phyloP scores from a whole-genome alignment of 345 rosid genomes.

The Gossypium longicalyx region DNA sequence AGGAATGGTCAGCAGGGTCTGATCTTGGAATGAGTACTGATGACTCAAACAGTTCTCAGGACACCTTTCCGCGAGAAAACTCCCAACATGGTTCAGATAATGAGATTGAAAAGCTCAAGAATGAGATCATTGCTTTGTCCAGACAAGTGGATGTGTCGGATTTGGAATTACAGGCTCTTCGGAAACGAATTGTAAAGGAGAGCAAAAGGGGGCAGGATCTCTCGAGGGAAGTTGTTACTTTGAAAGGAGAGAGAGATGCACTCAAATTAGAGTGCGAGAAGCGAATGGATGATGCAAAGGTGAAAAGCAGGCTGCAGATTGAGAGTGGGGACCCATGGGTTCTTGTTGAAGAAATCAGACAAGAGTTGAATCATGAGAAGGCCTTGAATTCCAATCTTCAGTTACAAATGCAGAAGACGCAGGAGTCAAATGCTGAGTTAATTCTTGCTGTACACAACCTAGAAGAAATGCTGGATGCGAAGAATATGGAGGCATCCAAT shows the following conservation, averaged over 20 bases:
- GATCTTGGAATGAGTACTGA: constrained; percentile 56
- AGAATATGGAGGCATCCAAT: constrained; percentile 31
- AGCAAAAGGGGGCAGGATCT: constrained; percentile 82
- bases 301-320: constrained; percentile 46
- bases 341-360: constrained; percentile 67
- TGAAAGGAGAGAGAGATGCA: constrained; percentile 72
- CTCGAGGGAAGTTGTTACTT: constrained; percentile 45
- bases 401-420: constrained; percentile 80
- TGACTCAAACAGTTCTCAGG: constrained; percentile 52
- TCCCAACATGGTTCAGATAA: constrained; percentile 36
- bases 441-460: constrained; percentile 85
- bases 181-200: constrained; percentile 87
- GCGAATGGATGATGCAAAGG: constrained; percentile 34
- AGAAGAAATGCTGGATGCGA: constrained; percentile 69
- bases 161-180: constrained; percentile 72
- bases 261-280: constrained; percentile 49
- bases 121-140: constrained; percentile 49
- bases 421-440: constrained; percentile 82
- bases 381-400: constrained; percentile 61
- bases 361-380: constrained; percentile 69
- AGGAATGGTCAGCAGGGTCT: constrained; percentile 58
- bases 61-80: constrained; percentile 33
- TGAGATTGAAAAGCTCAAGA: constrained; percentile 68
- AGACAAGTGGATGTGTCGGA: constrained; percentile 78
- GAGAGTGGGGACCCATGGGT: constrained; percentile 56